phyloP scores from a whole-genome alignment of 768 basidiomycete species.

The Gautieria morchelliformis region DNA sequence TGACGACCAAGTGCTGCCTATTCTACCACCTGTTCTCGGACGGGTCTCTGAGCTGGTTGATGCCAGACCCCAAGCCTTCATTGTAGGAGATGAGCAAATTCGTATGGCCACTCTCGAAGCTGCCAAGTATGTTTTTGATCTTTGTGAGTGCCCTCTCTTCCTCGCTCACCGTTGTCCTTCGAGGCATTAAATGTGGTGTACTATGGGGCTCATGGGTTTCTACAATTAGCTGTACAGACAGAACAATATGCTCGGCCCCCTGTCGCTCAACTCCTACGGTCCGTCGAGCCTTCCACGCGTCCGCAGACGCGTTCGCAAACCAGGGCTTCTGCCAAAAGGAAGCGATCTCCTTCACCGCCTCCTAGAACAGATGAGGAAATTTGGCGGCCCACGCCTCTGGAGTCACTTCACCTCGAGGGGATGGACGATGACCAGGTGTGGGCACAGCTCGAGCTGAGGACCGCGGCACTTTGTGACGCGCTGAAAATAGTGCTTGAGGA shows the following conservation, averaged over 20 bases:
- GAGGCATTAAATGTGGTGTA: background rate
- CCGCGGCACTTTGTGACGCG: conserved; percentile 58
- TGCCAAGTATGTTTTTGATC: conserved; percentile 68
- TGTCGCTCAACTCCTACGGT: conserved; percentile 55
- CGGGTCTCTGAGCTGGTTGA: conserved; percentile 32
- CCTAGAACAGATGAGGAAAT: conserved; percentile 17
- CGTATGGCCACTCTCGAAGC: conserved; percentile 51
- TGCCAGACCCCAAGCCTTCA: conserved; percentile 43
- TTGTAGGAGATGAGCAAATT: conserved; percentile 43
- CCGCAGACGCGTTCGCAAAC: conserved; percentile 70
- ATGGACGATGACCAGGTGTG: conserved; percentile 87
- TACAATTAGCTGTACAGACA: conserved; percentile 35
- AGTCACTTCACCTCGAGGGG: conserved; percentile 62
- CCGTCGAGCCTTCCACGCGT: conserved; percentile 55
- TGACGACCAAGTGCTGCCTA: background rate
- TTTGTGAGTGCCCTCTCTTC: conserved; percentile 38
- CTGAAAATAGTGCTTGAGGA: conserved; percentile 53
- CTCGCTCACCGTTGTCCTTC: background rate
- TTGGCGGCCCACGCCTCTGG: conserved; percentile 56
- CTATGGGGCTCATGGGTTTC: background rate
- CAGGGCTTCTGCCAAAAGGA: conserved; percentile 30
- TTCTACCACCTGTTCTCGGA: background rate
- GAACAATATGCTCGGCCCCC: conserved; percentile 51
- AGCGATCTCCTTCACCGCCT: conserved; percentile 24
- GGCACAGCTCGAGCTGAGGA: conserved; percentile 84